Evolutionary conservation across 1,284 basidiomycete genomes (phyloP), one percentile per base, ranked within the genome.

Genomic region (Melanopsichium pennsylvanicum): DNA sequence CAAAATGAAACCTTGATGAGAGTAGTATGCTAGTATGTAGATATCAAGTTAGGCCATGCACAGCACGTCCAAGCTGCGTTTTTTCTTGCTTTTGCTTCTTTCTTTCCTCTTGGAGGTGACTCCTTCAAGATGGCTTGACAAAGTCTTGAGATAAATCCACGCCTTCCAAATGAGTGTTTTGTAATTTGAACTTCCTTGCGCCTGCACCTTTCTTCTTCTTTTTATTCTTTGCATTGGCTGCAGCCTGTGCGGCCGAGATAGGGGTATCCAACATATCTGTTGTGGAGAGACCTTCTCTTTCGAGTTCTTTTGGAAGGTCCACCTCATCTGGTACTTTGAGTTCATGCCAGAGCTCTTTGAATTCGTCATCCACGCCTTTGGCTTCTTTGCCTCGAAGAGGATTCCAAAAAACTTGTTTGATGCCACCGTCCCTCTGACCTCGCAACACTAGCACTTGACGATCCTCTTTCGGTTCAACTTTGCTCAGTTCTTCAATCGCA

Each of bases 391-490:
- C 86, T 70, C 90, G 90, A 38, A 93, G 86, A 78, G 93, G 91
- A 74, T 95, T 94, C 88, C 89, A 92, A 75, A 93, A 94, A 0
- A 93, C 92, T 86, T 91, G 90, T 61, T 75, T 76, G 54, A 78
- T 72, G 19, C 64, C 88, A 0, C 90, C 90, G 69, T 93, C 92
- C 70, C 90, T 91, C 47, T 87, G 84, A 0, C 91, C 91, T 26
- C 92, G 85, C 23, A 90, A 91, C 10, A 93, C 90, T 41, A 93
- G 84, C 0, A 94, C 90, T 59, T 93, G 88, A 0, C 92, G 90
- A 70, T 92, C 90, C 75, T 90, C 87, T 78, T 91, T 51, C 0
- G 78, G 78, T 39, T 74, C 47, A 3, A 60, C 64, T 32, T 71
- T 74, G n/a, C 45, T 47, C 18, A 76, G 47, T 41, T 78, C 74